A percentile compares a stretch with the other conserved stretches of the same genome.
These are phyloP conservation scores for Naganishia vaughanmartiniae DNA, from an alignment of 768 basidiomycete genomes.

Conservation along the genomic window DNA sequence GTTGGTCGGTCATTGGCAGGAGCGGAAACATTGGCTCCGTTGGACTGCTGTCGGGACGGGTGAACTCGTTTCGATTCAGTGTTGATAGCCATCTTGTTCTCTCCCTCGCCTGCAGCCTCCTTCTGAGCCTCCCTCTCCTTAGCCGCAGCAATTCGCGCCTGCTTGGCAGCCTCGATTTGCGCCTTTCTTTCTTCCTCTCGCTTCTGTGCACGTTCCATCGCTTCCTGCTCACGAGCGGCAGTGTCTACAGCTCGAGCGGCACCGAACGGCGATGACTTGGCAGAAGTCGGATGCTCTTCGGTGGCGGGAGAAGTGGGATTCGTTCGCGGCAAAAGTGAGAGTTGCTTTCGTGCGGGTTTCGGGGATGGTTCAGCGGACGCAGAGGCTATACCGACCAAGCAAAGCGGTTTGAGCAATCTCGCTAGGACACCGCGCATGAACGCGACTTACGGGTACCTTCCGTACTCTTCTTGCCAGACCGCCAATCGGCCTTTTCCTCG, in stretches of 20 bases:
- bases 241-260: conserved; percentile 86
- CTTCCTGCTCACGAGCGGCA: conserved; percentile 61
- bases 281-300: conserved; percentile 54
- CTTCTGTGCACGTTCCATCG: conserved; percentile 40
- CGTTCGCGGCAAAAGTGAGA: conserved; percentile 59
- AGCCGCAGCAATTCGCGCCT: conserved; percentile 30
- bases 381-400: conserved; percentile 50
- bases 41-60: conserved; percentile 28
- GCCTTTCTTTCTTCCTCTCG: conserved; percentile 47
- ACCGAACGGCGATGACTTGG: conserved; percentile 76
- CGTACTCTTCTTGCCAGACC: conserved; percentile 36
- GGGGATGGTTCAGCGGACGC: conserved; percentile 64
- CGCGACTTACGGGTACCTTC: conserved; percentile 34
- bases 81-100: conserved; percentile 12
- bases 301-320: conserved; percentile 63
- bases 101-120: not conserved
- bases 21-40: not conserved
- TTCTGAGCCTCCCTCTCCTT: conserved; percentile 20
- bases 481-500: conserved; percentile 47
- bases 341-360: conserved; percentile 55
- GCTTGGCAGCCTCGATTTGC: conserved; percentile 38
- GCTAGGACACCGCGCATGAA: not conserved
- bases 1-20: conserved; percentile 4
- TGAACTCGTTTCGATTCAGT: conserved; percentile 30
- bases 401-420: not conserved